A percentile compares a stretch with the other conserved stretches of the same genome.
phyloP scores from a whole-genome alignment of 306 rosid genomes.

The Hylodesmum podocarpum region DNA sequence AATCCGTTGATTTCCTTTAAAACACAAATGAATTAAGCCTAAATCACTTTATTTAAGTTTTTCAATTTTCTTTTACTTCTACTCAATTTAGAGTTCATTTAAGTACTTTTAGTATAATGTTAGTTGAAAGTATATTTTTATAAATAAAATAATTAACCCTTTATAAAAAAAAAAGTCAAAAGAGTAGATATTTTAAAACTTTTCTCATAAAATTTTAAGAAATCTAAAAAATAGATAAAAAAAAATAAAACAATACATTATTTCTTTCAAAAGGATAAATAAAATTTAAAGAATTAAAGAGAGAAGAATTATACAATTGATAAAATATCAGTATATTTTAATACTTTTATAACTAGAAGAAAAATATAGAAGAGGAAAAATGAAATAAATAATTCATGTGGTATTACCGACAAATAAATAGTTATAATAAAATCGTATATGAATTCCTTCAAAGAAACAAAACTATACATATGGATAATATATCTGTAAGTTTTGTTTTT shows the following conservation, averaged over 20 bases:
- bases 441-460: too few species aligned
- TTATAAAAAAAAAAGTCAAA: too few species aligned
- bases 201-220: not conserved
- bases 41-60: too few species aligned
- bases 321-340: not conserved
- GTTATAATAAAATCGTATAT: too few species aligned
- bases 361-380: not conserved
- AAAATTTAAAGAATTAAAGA: not conserved
- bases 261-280: not conserved
- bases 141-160: too few species aligned
- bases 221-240: not conserved
- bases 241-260: not conserved
- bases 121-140: too few species aligned
- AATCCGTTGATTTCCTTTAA: not conserved
- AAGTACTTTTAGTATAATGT: too few species aligned
- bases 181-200: not conserved
- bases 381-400: not conserved
- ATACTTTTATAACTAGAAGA: not conserved
- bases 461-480: too few species aligned
- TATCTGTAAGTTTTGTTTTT: too few species aligned
- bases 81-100: not conserved
- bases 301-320: not conserved
- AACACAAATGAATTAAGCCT: too few species aligned
- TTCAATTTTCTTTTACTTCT: not conserved
- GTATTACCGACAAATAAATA: too few species aligned